These are phyloP conservation scores for Diaporthe eres DNA, from an alignment of 2,329 filamentous ascomycete genomes.

Conservation along the genomic window DNA sequence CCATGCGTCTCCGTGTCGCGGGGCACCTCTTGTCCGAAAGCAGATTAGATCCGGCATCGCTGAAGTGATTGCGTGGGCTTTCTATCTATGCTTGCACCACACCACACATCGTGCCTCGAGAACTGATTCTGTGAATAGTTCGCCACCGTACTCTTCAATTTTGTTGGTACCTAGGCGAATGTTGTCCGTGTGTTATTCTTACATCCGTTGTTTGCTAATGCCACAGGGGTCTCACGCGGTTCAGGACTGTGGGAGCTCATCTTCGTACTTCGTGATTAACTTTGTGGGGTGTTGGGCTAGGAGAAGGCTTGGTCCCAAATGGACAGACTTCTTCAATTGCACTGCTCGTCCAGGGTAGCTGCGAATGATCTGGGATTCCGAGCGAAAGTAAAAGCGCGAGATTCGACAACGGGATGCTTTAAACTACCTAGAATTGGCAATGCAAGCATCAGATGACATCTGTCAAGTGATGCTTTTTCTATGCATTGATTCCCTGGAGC, in stretches of 20 bases:
- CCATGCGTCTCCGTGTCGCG: neutral
- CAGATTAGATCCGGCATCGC: neutral
- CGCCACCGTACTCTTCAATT: neutral
- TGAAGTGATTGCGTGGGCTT: neutral
- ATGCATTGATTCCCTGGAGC: neutral
- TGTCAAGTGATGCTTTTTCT: neutral
- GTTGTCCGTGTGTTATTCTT: neutral
- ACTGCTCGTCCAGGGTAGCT: neutral
- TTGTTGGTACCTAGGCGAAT: too few relatives aligned
- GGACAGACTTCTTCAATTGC: neutral
- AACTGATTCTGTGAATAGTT: neutral
- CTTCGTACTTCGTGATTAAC: too few relatives aligned
- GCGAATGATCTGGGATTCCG: neutral
- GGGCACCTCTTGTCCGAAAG: neutral
- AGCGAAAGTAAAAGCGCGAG: neutral
- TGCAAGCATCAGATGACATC: conserved; percentile 6
- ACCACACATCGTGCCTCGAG: neutral
- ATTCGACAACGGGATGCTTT: neutral
- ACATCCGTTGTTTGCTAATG: too few relatives aligned
- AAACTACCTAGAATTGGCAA: neutral
- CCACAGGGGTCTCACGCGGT: neutral
- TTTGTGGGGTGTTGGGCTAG: neutral
- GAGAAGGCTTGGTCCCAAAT: too few relatives aligned
- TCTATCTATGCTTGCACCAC: too few relatives aligned
- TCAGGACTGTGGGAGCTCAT: neutral